Evolutionary conservation across 2,329 filamentous ascomycete species (phyloP).

Genomic region (Apiospora koreana): DNA sequence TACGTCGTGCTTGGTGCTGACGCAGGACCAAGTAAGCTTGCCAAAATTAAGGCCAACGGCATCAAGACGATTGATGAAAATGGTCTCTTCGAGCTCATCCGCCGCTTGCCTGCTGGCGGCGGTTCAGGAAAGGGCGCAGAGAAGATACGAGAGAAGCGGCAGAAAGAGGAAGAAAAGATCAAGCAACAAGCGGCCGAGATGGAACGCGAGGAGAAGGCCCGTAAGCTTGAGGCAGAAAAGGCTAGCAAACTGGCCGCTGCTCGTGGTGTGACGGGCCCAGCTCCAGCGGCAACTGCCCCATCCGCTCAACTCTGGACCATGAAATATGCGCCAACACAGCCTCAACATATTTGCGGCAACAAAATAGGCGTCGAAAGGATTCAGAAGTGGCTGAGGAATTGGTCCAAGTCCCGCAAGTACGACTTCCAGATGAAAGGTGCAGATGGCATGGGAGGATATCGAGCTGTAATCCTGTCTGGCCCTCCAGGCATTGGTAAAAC

Average conservation of each 20-base stretch:
- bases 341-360: constrained; percentile 93
- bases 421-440: constrained; percentile 81
- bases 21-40: constrained; percentile 89
- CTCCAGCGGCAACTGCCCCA: constrained; percentile 39
- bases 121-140: constrained; percentile 86
- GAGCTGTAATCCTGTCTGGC: constrained; percentile 93
- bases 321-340: constrained; percentile 86
- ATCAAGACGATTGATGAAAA: constrained; percentile 95
- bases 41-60: constrained; percentile 76
- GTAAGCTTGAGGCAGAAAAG: constrained; percentile 53
- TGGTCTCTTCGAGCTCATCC: constrained; percentile 85
- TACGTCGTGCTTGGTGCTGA: constrained; percentile 91
- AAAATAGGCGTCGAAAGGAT: constrained; percentile 88
- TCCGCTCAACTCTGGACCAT: constrained; percentile 83
- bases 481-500: constrained; percentile 98
- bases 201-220: constrained; percentile 74
- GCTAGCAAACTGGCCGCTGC: constrained; percentile 53
- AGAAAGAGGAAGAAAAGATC: constrained; percentile 81
- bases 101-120: constrained; percentile 77
- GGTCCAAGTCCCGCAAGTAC: constrained; percentile 75
- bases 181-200: constrained; percentile 80
- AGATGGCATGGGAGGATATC: constrained; percentile 79
- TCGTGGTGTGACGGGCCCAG: constrained; percentile 37
- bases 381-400: constrained; percentile 82
- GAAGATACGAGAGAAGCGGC: constrained; percentile 81